A percentile compares a stretch with the other conserved stretches of the same genome.
These are phyloP conservation scores for Trichoderma sp. DNA, from an alignment of 2,329 filamentous ascomycete species.

Conservation along the genomic window DNA sequence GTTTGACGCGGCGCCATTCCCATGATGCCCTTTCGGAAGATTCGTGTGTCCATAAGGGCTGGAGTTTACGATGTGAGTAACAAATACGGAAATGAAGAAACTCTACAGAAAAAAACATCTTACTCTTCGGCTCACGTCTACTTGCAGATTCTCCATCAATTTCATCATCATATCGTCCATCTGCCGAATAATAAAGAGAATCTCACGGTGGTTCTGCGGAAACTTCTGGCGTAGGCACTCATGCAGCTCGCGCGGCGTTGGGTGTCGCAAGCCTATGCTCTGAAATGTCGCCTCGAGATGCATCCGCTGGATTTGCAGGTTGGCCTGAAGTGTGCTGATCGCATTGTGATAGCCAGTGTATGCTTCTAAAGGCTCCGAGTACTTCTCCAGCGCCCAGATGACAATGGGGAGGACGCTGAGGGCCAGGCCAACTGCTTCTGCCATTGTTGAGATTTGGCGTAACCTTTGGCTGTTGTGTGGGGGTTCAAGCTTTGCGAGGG, in stretches of 20 bases:
- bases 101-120: background rate
- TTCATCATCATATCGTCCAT: slow-evolving; percentile 12
- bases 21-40: slow-evolving; percentile 7
- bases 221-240: slow-evolving; percentile 9
- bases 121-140: slow-evolving; percentile 3
- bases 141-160: slow-evolving; percentile 7
- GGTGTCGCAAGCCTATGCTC: slow-evolving; percentile 10
- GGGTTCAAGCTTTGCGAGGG: background rate
- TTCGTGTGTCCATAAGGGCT: slow-evolving; percentile 12
- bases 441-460: background rate
- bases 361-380: slow-evolving; percentile 14
- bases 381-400: slow-evolving; percentile 18
- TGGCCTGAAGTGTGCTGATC: slow-evolving; percentile 13
- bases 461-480: background rate
- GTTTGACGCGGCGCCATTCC: slow-evolving; percentile 21
- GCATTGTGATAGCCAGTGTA: slow-evolving; percentile 14
- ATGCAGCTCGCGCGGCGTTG: slow-evolving; percentile 9
- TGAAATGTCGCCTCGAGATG: slow-evolving; percentile 16
- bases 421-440: slow-evolving; percentile 6
- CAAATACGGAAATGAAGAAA: background rate
- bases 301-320: slow-evolving; percentile 18
- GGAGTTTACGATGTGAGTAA: background rate
- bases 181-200: slow-evolving; percentile 4
- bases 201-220: background rate
- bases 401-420: slow-evolving; percentile 15